These are phyloP conservation scores for Periconia digitata DNA, from an alignment of 2,329 filamentous ascomycete species.

Conservation along the genomic window DNA sequence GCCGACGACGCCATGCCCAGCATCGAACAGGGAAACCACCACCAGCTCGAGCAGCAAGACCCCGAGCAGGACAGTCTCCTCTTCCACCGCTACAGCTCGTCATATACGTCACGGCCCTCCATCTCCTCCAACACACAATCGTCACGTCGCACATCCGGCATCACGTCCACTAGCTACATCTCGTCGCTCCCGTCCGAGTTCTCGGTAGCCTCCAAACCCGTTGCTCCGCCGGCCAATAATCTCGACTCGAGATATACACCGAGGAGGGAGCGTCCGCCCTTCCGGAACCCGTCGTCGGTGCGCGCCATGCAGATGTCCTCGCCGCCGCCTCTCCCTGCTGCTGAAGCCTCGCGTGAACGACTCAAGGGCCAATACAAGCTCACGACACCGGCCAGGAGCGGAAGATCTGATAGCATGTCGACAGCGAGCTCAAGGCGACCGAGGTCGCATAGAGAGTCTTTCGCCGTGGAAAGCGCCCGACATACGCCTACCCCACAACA, in stretches of 20 bases:
- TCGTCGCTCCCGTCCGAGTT: conserved; percentile 42
- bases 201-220: conserved; percentile 35
- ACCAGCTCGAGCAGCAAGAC: conserved; percentile 16
- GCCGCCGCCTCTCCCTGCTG: conserved; percentile 41
- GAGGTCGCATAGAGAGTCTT: conserved; percentile 34
- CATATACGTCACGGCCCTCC: conserved; percentile 35
- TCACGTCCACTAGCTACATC: conserved; percentile 36
- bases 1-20: conserved; percentile 32
- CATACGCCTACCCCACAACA: conserved; percentile 36
- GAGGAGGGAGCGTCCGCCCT: conserved; percentile 62
- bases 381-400: conserved; percentile 33
- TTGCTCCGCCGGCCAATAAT: conserved; percentile 21
- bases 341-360: conserved; percentile 33
- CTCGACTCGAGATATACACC: conserved; percentile 54
- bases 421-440: conserved; percentile 31
- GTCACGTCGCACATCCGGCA: conserved; percentile 30
- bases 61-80: conserved; percentile 15
- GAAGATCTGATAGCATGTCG: conserved; percentile 29
- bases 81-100: conserved; percentile 27
- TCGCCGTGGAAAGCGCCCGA: conserved; percentile 33
- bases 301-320: conserved; percentile 73
- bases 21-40: conserved; percentile 32
- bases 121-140: conserved; percentile 6
- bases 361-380: conserved; percentile 36
- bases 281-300: conserved; percentile 69